Conservation (phyloP, 768 basidiomycete genomes). For the Hygrophorus russula region DNA sequence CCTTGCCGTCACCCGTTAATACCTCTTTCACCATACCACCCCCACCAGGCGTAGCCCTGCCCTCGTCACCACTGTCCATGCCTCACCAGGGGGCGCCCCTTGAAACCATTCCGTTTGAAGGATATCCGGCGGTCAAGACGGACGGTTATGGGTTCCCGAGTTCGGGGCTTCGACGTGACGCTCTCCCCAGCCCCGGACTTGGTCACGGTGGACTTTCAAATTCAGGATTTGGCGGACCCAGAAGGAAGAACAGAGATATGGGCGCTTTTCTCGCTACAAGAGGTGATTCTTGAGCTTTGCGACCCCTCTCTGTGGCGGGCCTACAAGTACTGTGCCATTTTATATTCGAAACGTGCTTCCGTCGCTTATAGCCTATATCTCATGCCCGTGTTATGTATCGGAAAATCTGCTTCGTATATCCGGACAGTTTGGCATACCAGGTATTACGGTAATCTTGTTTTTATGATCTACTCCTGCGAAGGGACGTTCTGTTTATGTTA, state of each 20-base stretch:
- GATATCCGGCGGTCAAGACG: neutral
- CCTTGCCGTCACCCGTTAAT: conserved; percentile 26
- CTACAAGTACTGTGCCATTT: no score
- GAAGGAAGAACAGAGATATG: conserved; percentile 24
- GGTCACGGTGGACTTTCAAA: conserved; percentile 7
- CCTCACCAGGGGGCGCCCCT: neutral
- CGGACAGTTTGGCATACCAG: no score
- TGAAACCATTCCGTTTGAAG: no score
- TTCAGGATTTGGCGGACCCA: conserved; percentile 21
- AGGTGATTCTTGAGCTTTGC: conserved; percentile 13
- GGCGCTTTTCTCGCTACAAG: conserved; percentile 29
- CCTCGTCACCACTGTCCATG: neutral
- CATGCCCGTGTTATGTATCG: no score
- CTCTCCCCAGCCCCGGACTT: neutral
- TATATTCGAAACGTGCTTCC: no score
- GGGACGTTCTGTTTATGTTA: no score
- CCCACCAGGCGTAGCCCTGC: neutral
- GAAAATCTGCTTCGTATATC: no score
- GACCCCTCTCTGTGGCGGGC: no score
- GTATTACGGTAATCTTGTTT: no score
- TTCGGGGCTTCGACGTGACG: neutral
- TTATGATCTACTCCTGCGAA: no score
- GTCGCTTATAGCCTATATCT: no score
- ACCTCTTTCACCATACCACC: neutral
- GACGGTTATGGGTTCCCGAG: neutral